These are phyloP conservation scores for Cercospora beticola DNA, from an alignment of 2,329 filamentous ascomycete species.

Conservation along the genomic window DNA sequence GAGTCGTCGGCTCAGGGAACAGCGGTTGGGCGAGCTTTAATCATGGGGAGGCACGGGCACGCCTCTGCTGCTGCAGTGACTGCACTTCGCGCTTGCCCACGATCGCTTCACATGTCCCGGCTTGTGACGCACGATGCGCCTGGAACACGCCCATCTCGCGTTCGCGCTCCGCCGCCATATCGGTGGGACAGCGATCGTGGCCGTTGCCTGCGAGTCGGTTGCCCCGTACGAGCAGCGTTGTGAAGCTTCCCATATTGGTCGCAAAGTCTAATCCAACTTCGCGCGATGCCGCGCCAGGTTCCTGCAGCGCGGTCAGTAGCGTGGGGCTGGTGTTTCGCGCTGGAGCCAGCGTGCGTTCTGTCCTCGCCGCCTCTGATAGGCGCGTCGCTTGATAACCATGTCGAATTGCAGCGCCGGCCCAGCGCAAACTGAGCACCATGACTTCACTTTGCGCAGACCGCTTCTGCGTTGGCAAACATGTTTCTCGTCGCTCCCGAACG, in stretches of 20 bases:
- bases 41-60: neutral
- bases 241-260: slow-evolving; percentile 5
- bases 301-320: neutral
- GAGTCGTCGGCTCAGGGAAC: neutral
- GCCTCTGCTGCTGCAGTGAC: neutral
- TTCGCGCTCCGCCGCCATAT: neutral
- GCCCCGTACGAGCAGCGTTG: neutral
- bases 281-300: neutral
- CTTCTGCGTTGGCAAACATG: neutral
- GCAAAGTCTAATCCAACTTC: slow-evolving; percentile 1
- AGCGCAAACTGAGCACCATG: neutral
- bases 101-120: neutral
- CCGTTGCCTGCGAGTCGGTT: neutral
- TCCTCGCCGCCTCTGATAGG: neutral
- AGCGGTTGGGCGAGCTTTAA: neutral
- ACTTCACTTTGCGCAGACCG: neutral
- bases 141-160: neutral
- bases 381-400: neutral
- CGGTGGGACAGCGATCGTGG: neutral
- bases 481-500: neutral
- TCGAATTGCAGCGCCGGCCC: neutral
- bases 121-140: neutral
- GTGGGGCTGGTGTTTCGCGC: neutral
- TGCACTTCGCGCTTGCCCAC: neutral
- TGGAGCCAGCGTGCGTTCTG: neutral